Conservation (phyloP, 345 rosid species). For the Conringia planisiliqua region DNA sequence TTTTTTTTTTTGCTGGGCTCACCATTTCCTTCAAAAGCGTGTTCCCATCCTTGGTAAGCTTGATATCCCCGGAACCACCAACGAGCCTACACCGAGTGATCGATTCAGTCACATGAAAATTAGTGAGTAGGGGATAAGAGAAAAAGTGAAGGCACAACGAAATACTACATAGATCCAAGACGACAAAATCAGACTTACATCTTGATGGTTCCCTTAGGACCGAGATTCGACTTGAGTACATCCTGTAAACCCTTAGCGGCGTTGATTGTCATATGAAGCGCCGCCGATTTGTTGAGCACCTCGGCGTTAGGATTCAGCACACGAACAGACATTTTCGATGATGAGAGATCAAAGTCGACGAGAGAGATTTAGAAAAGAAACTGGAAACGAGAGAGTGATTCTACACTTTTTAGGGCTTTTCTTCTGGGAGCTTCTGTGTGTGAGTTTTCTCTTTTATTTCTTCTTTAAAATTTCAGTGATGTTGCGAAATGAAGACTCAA, state of each 20-base stretch:
- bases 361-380: not conserved
- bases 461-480: conserved; percentile 12
- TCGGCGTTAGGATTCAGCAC: conserved; percentile 95
- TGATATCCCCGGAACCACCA: conserved; percentile 97
- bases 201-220: conserved; percentile 98
- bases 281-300: conserved; percentile 95
- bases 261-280: conserved; percentile 97
- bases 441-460: conserved; percentile 14
- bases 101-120: not conserved
- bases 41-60: conserved; percentile 97
- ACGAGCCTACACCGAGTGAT: conserved; percentile 57
- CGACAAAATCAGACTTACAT: conserved; percentile 42
- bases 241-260: conserved; percentile 97
- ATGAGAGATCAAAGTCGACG: not conserved
- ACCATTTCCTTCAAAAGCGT: conserved; percentile 97
- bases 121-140: not conserved
- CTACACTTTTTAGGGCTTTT: conserved; percentile 21
- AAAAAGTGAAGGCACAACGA: not conserved
- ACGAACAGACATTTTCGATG: conserved; percentile 73
- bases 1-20: not conserved
- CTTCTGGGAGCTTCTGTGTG: conserved; percentile 12
- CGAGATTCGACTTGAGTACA: conserved; percentile 88
- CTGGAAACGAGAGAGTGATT: not conserved
- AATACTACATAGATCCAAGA: not conserved
- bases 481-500: not conserved